These are phyloP conservation scores for Suhomyces pyralidae DNA, from an alignment of 805 yeast genomes.

Conservation along the genomic window DNA sequence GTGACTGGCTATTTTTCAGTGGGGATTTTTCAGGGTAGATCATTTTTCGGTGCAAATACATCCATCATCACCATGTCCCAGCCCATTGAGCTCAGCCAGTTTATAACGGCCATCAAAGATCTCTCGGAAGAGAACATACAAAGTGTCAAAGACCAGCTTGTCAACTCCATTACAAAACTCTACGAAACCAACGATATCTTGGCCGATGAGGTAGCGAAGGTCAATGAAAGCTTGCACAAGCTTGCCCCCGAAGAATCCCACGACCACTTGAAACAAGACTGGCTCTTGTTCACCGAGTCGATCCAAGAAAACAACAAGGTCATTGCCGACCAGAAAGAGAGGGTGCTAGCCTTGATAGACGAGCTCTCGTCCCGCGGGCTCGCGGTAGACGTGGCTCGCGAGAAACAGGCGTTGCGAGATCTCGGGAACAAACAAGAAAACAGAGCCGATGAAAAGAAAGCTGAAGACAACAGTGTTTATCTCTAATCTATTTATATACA, in stretches of 20 bases:
- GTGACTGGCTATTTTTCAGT: background rate
- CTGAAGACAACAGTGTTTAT: background rate
- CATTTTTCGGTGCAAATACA: background rate
- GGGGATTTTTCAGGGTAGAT: background rate
- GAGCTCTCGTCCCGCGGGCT: conserved; percentile 33
- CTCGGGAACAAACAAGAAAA: background rate
- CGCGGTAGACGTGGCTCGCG: background rate
- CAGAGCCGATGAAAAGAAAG: background rate
- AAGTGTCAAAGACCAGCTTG: conserved; percentile 11
- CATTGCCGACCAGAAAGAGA: conserved; percentile 46
- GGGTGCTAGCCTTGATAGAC: conserved; percentile 43
- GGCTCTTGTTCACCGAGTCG: conserved; percentile 51
- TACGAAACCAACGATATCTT: conserved; percentile 52
- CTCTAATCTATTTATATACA: background rate
- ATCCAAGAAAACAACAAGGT: conserved; percentile 55
- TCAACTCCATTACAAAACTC: conserved; percentile 45
- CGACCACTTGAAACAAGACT: conserved; percentile 42
- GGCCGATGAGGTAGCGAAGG: conserved; percentile 33
- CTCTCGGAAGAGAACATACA: conserved; percentile 42
- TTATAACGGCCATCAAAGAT: conserved; percentile 50
- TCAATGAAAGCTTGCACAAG: conserved; percentile 13
- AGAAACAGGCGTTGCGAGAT: background rate
- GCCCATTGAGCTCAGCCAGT: conserved; percentile 30
- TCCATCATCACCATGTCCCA: background rate
- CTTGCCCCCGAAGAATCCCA: conserved; percentile 11